phyloP scores from a whole-genome alignment of 345 rosid genomes.

The Clarkia xantiana region DNA sequence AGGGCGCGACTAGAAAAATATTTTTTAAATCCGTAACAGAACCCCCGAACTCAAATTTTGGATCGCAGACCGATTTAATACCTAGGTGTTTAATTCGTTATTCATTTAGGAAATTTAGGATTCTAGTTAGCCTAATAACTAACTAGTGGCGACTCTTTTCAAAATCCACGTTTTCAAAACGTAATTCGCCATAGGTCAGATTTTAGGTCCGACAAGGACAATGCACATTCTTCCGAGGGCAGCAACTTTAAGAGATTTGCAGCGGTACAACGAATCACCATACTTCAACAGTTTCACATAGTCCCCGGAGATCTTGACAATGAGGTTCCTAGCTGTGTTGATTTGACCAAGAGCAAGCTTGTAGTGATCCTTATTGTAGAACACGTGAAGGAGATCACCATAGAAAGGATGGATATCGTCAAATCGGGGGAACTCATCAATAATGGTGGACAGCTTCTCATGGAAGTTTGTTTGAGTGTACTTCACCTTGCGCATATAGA shows the following conservation, averaged over 20 bases:
- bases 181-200: no score
- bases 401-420: constrained; percentile 55
- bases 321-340: constrained; percentile 36
- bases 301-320: constrained; percentile 40
- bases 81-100: no score
- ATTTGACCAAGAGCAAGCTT: constrained; percentile 63
- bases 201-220: no score
- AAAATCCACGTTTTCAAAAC: no score
- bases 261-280: constrained; percentile 54
- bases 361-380: constrained; percentile 49
- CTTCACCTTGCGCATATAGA: constrained; percentile 53
- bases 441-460: constrained; percentile 51
- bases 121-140: no score
- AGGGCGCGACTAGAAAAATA: no score
- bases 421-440: constrained; percentile 51
- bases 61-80: no score
- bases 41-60: no score
- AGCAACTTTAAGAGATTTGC: constrained; percentile 60
- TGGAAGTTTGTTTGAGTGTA: constrained; percentile 43
- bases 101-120: no score
- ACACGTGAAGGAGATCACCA: constrained; percentile 48
- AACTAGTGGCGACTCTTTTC: no score
- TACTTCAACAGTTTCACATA: constrained; percentile 57
- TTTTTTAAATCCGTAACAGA: no score
- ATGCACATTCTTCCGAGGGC: constrained; percentile 79